These are phyloP conservation scores for Thermoascus crustaceus DNA, from an alignment of 2,329 filamentous ascomycete genomes.

Conservation along the genomic window DNA sequence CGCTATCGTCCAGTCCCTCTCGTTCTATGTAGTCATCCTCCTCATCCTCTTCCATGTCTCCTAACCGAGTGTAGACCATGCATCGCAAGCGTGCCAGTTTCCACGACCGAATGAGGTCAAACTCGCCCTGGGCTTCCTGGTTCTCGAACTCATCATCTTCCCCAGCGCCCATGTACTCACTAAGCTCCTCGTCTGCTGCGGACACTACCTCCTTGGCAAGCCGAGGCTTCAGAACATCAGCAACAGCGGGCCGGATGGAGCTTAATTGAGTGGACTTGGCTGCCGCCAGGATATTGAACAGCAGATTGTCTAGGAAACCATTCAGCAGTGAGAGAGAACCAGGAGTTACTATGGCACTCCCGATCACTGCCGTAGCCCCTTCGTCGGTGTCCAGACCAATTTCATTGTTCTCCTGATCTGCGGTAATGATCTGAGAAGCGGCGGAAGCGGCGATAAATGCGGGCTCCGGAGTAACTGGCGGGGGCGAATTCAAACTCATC, in stretches of 20 bases:
- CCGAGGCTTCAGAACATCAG: slow-evolving; percentile 79
- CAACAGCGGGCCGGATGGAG: slow-evolving; percentile 70
- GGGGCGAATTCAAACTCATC: slow-evolving; percentile 52
- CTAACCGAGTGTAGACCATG: slow-evolving; percentile 96
- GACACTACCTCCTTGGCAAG: slow-evolving; percentile 77
- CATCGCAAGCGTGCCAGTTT: slow-evolving; percentile 85
- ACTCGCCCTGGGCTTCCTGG: slow-evolving; percentile 50
- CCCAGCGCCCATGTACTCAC: slow-evolving; percentile 73
- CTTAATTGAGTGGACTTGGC: slow-evolving; percentile 70
- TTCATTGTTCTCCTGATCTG: slow-evolving; percentile 70
- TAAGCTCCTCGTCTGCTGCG: slow-evolving; percentile 76
- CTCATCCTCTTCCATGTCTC: slow-evolving; percentile 96
- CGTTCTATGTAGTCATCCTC: slow-evolving; percentile 82
- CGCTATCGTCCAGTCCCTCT: slow-evolving; percentile 58
- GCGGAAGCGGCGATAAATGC: slow-evolving; percentile 83
- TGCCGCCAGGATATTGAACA: slow-evolving; percentile 79
- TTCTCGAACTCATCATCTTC: slow-evolving; percentile 64
- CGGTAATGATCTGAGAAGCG: slow-evolving; percentile 84
- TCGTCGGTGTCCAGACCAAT: slow-evolving; percentile 63
- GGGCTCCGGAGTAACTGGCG: slow-evolving; percentile 65
- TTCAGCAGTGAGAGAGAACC: slow-evolving; percentile 74
- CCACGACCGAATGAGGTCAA: slow-evolving; percentile 91
- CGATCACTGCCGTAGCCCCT: slow-evolving; percentile 55
- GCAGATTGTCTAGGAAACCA: slow-evolving; percentile 82
- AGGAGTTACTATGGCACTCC: slow-evolving; percentile 63